Percentiles rank a stretch among this genome's conserved stretches.
Evolutionary conservation across 495 filamentous ascomycete genomes (phyloP).

Genomic region (Podospora bellae-mahoneyi): DNA sequence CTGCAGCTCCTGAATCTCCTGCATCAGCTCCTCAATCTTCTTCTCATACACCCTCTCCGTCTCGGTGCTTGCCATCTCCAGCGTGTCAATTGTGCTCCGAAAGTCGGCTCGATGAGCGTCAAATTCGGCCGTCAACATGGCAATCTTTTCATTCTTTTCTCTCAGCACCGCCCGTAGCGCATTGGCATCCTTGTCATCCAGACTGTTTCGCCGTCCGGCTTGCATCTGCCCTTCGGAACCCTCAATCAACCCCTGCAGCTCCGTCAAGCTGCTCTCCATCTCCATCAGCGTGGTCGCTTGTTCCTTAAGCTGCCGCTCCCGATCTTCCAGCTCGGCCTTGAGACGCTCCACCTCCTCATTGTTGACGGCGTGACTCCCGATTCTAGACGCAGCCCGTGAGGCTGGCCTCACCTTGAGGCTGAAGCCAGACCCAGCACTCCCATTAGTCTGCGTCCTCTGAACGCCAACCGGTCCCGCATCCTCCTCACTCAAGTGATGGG

Average conservation of each 20-base stretch:
- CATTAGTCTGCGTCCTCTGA: conserved; percentile 51
- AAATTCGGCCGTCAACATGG: conserved; percentile 87
- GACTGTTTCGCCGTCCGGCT: conserved; percentile 44
- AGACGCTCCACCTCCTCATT: conserved; percentile 69
- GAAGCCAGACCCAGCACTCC: conserved; percentile 46
- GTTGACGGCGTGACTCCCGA: conserved; percentile 31
- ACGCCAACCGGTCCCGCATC: conserved; percentile 58
- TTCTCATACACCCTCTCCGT: conserved; percentile 98
- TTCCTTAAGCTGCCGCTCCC: conserved; percentile 81
- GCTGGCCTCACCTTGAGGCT: conserved; percentile 47
- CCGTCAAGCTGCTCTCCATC: conserved; percentile 74
- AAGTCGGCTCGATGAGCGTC: conserved; percentile 95
- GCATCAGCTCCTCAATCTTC: conserved; percentile 81
- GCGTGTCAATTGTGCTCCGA: conserved; percentile 89
- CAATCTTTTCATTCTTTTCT: conserved; percentile 96
- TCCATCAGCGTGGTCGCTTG: conserved; percentile 77
- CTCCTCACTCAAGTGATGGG: conserved; percentile 46
- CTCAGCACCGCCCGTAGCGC: conserved; percentile 78
- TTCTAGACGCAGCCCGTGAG: conserved; percentile 41
- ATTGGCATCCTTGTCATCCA: conserved; percentile 74
- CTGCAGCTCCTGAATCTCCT: conserved; percentile 76
- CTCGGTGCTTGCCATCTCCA: conserved; percentile 94
- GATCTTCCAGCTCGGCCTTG: conserved; percentile 69
- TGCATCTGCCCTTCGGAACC: conserved; percentile 42
- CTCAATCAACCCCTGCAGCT: conserved; percentile 68